Percentiles rank a stretch among this genome's conserved stretches.
These are phyloP conservation scores for Sambucus nigra DNA, from an alignment of 129 eudicot genomes.

Conservation along the genomic window DNA sequence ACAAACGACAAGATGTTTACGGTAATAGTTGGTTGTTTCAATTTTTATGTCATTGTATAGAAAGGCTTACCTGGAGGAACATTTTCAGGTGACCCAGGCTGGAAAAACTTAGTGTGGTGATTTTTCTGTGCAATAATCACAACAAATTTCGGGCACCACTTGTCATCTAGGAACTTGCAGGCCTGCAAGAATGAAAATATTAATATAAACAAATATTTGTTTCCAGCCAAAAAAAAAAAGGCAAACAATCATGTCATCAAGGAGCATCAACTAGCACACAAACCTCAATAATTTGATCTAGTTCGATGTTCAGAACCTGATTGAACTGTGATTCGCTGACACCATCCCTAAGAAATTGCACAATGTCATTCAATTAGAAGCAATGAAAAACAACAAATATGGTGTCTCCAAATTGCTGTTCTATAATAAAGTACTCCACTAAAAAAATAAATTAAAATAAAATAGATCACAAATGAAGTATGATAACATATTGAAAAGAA, in stretches of 20 bases:
- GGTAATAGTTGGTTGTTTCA: background rate
- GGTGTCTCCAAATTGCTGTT: background rate
- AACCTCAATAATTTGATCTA: slow-evolving; percentile 70
- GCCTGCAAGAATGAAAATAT: slow-evolving; percentile 29
- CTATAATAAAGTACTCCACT: background rate
- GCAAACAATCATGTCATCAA: background rate
- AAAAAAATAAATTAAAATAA: background rate
- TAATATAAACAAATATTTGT: background rate
- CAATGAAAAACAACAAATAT: background rate
- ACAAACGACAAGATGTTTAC: background rate
- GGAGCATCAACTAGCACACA: slow-evolving; percentile 8
- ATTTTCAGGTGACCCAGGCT: slow-evolving; percentile 52
- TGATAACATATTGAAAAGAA: too few relatives aligned
- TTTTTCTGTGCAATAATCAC: slow-evolving; percentile 74
- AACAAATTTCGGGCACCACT: slow-evolving; percentile 63
- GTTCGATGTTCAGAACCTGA: slow-evolving; percentile 67
- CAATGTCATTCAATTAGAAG: background rate
- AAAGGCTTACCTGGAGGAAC: slow-evolving; percentile 57
- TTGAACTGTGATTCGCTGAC: slow-evolving; percentile 79
- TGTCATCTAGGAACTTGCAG: slow-evolving; percentile 68
- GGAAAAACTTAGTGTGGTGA: slow-evolving; percentile 79
- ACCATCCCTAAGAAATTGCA: slow-evolving; percentile 47
- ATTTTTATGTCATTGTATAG: background rate
- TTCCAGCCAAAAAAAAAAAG: background rate
- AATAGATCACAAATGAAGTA: background rate